phyloP scores from a whole-genome alignment of 352 stramenopile genomes.

The Pythium aquatile region DNA sequence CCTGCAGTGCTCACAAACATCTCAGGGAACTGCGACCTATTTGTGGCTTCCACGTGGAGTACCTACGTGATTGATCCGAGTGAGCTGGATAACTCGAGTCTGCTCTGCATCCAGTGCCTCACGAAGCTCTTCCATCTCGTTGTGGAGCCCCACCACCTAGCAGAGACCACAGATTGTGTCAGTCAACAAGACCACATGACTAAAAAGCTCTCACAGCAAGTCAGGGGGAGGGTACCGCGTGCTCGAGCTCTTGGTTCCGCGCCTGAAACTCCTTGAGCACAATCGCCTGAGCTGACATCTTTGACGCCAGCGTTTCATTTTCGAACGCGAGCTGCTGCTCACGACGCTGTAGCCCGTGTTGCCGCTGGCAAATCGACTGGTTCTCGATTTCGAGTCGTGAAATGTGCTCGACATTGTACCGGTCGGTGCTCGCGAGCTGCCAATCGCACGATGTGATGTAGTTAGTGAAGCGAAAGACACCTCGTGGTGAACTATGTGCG shows the following conservation, averaged over 20 bases:
- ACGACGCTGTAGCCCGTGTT: conserved; percentile 24
- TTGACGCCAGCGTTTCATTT: conserved; percentile 20
- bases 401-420: conserved; percentile 40
- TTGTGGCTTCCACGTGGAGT: background rate
- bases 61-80: conserved; percentile 29
- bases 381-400: conserved; percentile 43
- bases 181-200: background rate
- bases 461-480: background rate
- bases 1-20: conserved; percentile 11
- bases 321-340: conserved; percentile 29
- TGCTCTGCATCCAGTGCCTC: conserved; percentile 37
- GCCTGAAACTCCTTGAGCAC: conserved; percentile 9
- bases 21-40: background rate
- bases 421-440: conserved; percentile 31
- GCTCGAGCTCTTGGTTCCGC: conserved; percentile 24
- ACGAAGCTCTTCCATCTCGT: conserved; percentile 39
- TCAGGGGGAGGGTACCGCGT: conserved; percentile 18
- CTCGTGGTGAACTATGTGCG: background rate
- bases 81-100: conserved; percentile 33
- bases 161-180: background rate
- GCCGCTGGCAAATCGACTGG: conserved; percentile 35
- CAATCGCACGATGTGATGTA: background rate
- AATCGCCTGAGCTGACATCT: conserved; percentile 21
- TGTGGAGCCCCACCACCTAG: conserved; percentile 29
- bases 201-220: background rate